These are phyloP conservation scores for Fraxinus quadrangulata DNA, from an alignment of 257 asterid genomes.

Conservation along the genomic window DNA sequence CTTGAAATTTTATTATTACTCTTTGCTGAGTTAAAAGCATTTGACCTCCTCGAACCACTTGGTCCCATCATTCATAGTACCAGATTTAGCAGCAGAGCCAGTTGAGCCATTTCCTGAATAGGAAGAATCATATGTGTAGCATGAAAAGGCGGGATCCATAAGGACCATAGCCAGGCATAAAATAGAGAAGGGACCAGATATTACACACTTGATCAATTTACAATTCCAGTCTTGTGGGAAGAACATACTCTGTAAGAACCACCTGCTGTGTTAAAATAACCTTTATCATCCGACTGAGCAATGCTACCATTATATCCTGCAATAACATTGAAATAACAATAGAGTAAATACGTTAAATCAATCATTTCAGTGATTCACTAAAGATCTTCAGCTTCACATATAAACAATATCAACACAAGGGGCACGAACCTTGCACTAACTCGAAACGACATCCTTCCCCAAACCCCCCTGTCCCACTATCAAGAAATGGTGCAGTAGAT, in stretches of 20 bases:
- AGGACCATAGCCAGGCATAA: conserved; percentile 62
- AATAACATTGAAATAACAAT: neutral
- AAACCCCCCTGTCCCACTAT: neutral
- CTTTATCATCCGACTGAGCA: conserved; percentile 62
- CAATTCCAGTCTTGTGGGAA: neutral
- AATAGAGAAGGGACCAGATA: conserved; percentile 46
- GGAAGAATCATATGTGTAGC: conserved; percentile 47
- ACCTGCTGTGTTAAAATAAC: conserved; percentile 39
- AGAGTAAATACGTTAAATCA: neutral
- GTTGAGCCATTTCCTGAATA: conserved; percentile 49
- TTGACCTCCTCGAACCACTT: conserved; percentile 47
- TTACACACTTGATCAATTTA: neutral
- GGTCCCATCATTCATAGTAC: conserved; percentile 35
- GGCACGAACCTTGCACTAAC: too few relatives aligned
- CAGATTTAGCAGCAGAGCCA: conserved; percentile 37
- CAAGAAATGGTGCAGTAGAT: neutral
- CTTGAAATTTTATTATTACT: conserved; percentile 27
- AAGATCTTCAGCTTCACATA: neutral
- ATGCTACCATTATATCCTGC: conserved; percentile 55
- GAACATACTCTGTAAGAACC: conserved; percentile 50
- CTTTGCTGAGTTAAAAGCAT: conserved; percentile 41
- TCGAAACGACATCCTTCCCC: neutral
- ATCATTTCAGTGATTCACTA: neutral
- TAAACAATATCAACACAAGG: neutral
- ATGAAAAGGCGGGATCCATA: conserved; percentile 59